Base-by-base conservation (phyloP, 805 yeast species). In the Sungouiozyma intestinalis region DNA sequence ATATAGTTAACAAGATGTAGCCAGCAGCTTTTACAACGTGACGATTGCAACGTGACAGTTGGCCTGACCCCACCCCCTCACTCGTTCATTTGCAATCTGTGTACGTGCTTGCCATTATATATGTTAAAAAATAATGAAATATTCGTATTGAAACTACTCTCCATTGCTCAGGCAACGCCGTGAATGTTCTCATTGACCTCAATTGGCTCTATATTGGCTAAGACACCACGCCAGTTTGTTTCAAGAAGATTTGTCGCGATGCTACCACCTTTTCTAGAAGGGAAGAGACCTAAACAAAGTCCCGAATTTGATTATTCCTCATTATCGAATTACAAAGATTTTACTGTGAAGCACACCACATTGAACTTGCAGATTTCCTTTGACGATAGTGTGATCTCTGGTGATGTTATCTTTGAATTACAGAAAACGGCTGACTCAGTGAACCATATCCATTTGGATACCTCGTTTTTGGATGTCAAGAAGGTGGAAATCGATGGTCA, bases 301-400 rank as follows among this genome's bases (percentile, higher is more conserved):
- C 69, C 85, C 3, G 85, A 78, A 50, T 44, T 56, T 9, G 95
- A 87, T 60, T 81, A 82, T 18, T 81, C 94, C 2, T 84, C 96
- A 2, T 67, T 79, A 38, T 85, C 95, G 35, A 83, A 81, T 58
- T 87, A 85, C 60, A 49, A 52, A 15, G 49, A 63, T 21, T 80
- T 84, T 53, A 50, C 59, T 2, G 71, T 84, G 18, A 50, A 59
- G 3, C 62, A 73, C 44, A 78, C 94, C 1, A 55, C 53, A 2
- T 64, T 86, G 40, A 64, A 70, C 40, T 63, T 81, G 38, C 65
- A 67, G 11, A 70, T 87, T 4, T 55, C 69, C 39, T 86, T 88
- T 64, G 71, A 69, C 3, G 50, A 64, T 13, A 67, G 73, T 45
- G 65, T 56, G 5, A 64, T 86, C 16, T 38, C 47, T 2, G 95